Percentiles rank a stretch among this genome's conserved stretches.
Conservation (phyloP, 208 protist genomes). For the Leishmania lainsoni region DNA sequence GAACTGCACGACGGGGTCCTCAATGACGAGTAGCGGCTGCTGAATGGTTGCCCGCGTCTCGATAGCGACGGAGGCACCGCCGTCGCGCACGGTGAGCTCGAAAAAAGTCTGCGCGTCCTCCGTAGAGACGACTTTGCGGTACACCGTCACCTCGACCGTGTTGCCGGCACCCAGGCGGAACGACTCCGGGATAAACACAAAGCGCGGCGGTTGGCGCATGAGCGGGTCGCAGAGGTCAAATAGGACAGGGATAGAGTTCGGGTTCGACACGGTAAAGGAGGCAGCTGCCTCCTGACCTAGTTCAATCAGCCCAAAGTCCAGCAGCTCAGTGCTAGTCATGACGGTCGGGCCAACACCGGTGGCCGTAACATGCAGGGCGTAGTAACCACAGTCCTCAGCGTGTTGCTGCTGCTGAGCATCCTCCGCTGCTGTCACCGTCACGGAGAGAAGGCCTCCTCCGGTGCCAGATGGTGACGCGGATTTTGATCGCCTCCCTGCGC, state of each 20-base stretch:
- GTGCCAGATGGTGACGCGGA: background rate
- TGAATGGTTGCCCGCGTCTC: constrained; percentile 88
- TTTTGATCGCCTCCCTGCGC: background rate
- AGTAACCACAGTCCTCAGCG: constrained; percentile 48
- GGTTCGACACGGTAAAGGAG: constrained; percentile 89
- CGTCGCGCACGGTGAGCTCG: constrained; percentile 80
- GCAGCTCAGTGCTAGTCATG: constrained; percentile 69
- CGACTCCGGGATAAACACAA: constrained; percentile 80
- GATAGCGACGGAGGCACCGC: constrained; percentile 70
- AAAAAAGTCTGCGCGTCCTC: constrained; percentile 89
- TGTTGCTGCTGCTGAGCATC: constrained; percentile 50
- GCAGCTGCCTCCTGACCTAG: constrained; percentile 64
- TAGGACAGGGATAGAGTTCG: constrained; percentile 79
- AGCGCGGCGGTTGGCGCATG: constrained; percentile 76
- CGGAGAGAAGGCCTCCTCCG: background rate
- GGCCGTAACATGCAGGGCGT: constrained; percentile 46
- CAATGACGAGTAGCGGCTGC: constrained; percentile 58
- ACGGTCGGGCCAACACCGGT: constrained; percentile 78
- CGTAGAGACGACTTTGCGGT: constrained; percentile 73
- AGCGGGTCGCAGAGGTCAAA: constrained; percentile 81
- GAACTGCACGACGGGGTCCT: constrained; percentile 70
- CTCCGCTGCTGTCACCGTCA: constrained; percentile 23
- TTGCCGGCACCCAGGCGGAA: constrained; percentile 75
- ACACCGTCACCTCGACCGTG: constrained; percentile 89
- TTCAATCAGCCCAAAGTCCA: constrained; percentile 91